Evolutionary conservation across 108 stramenopile species (phyloP).

Genomic region (Schizochytrium sp.): DNA sequence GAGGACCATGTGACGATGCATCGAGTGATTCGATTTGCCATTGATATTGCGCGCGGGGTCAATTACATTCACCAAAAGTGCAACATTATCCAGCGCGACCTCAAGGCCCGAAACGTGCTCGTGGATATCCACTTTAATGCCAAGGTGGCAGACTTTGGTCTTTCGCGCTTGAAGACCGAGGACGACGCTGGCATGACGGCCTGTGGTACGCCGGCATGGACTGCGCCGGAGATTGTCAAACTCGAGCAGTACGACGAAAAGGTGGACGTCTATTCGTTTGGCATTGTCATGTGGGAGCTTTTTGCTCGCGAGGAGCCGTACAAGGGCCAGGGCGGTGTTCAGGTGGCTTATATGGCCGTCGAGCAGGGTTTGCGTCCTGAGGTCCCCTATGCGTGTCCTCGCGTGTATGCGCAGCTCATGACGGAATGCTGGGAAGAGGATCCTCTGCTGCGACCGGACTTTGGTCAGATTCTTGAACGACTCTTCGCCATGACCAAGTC

Average conservation of each 20-base stretch:
- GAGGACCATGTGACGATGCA: background rate
- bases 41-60: constrained; percentile 5
- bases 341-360: background rate
- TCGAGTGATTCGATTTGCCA: background rate
- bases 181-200: background rate
- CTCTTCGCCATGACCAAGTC: background rate
- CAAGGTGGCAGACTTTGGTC: constrained; percentile 19
- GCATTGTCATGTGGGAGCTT: constrained; percentile 39
- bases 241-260: constrained; percentile 15
- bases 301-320: constrained; percentile 18
- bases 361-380: constrained; percentile 5
- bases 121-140: background rate
- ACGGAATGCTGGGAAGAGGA: constrained; percentile 6
- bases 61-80: background rate
- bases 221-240: constrained; percentile 32
- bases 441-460: background rate
- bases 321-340: background rate
- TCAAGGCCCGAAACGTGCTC: constrained; percentile 13
- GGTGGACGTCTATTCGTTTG: constrained; percentile 37
- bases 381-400: background rate
- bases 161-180: background rate
- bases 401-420: background rate
- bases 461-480: background rate
- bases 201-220: constrained; percentile 36
- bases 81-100: constrained; percentile 23